A percentile compares a stretch with the other conserved stretches of the same genome.
These are phyloP conservation scores for Sarocladiaceae sp. DNA, from an alignment of 2,329 filamentous ascomycete species.

Conservation along the genomic window DNA sequence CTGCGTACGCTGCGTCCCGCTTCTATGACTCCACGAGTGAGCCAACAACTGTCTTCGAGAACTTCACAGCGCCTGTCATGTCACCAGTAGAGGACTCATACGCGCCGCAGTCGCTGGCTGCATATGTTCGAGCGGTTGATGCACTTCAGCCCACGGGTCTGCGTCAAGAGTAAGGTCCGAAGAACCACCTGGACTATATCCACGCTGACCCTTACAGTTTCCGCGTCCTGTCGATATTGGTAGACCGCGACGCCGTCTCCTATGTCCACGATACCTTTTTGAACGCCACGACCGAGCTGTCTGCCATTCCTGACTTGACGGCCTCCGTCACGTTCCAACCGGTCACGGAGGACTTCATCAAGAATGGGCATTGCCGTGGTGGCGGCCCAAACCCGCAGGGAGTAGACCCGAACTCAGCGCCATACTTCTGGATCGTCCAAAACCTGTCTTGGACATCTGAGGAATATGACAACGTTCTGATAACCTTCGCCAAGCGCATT, in stretches of 20 bases:
- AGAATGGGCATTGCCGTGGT: conserved; percentile 10
- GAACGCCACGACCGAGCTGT: conserved; percentile 7
- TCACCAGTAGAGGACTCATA: conserved; percentile 12
- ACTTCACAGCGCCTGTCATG: conserved; percentile 13
- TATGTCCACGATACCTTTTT: conserved; percentile 12
- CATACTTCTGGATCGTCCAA: conserved; percentile 15
- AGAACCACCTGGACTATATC: not conserved
- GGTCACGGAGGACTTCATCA: conserved; percentile 13
- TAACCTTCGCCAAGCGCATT: conserved; percentile 7
- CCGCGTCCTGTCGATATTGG: conserved; percentile 13
- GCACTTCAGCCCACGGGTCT: conserved; percentile 14
- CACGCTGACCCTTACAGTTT: conserved; percentile 11
- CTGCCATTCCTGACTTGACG: conserved; percentile 9
- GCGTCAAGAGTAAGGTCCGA: conserved; percentile 12
- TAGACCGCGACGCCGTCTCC: conserved; percentile 13
- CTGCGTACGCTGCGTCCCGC: conserved; percentile 12
- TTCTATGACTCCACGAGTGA: conserved; percentile 14
- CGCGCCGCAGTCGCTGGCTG: conserved; percentile 12
- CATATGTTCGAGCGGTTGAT: conserved; percentile 12
- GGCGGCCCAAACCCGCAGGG: conserved; percentile 13
- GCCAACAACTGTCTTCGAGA: conserved; percentile 12
- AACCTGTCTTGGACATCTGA: conserved; percentile 13
- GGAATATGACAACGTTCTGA: conserved; percentile 9
- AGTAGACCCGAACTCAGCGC: conserved; percentile 12
- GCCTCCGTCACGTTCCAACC: conserved; percentile 15